Base-by-base conservation (phyloP, 768 basidiomycete genomes). In the Lentinus brumalis region DNA sequence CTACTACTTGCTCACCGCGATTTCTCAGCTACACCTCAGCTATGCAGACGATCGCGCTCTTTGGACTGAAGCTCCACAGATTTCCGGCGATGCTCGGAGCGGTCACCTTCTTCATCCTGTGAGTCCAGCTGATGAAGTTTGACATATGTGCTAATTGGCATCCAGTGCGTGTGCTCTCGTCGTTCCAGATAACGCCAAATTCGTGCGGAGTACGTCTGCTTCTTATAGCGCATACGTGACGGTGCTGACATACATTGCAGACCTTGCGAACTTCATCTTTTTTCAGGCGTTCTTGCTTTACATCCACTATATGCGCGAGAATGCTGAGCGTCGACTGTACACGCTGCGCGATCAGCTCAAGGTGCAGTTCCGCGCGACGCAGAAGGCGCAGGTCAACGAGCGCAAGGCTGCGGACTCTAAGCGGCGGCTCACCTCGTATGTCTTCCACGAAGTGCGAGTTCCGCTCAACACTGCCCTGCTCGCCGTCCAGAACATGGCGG, bases 401-500 rank as follows among this genome's bases (percentile, higher is more conserved):
- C 87, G 66, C 80, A 91, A 81, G 79, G 73, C 84, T 54, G 84
- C 87, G 5, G 94, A 95, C 64, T 91, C 89, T 5, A 96, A 95
- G 71, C 82, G 88, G 21, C 83, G 90, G 16, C 78, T 92, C 29
- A 92, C 91, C 65, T 87, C 89, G 88, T 85, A 81, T 76, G 84
- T 82, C 64, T n/a, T 63, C 70, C 47, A 30, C 40, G 86, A 91
- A 80, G 90, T 92, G 74, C 86, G 90, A 61, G 91, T 92, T 57
- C 90, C 90, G 30, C 75, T 92, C 54, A 91, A 92, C 68, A 91
- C 89, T 45, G 90, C 90, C 11, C 77, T 95, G 14, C 78, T 96
- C 51, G 93, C 95, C 1, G 89, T 96, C 16, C 95, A 97, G 76
- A 96, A 98, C 69, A 87, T 96, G 83, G 88, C 91, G 62, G 92